Conservation (phyloP, 176 grass and related monocot species). For the Juncus effusus region DNA sequence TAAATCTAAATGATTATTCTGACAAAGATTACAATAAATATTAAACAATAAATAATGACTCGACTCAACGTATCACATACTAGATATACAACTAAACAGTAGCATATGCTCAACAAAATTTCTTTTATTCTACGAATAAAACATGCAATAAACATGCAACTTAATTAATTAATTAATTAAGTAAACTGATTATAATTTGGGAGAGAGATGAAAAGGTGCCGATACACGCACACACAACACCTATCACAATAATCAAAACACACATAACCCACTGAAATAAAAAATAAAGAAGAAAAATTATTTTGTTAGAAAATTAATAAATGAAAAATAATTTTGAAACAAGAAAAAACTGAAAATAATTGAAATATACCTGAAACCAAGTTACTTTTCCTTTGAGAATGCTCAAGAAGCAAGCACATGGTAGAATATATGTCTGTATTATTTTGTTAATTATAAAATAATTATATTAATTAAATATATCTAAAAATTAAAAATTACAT, state of each 20-base stretch:
- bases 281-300: not conserved
- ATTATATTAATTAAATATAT: not conserved
- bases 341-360: not conserved
- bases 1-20: constrained; percentile 6
- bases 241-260: constrained; percentile 12
- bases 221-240: not conserved
- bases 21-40: constrained; percentile 11
- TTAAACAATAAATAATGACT: not conserved
- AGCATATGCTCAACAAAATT: constrained; percentile 18
- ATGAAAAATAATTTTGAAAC: no score
- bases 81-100: not conserved
- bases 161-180: constrained; percentile 5
- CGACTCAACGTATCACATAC: no score
- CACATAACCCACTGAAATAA: constrained; percentile 9
- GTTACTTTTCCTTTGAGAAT: constrained; percentile 62
- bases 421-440: constrained; percentile 69
- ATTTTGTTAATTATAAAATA: constrained; percentile 7
- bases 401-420: constrained; percentile 76
- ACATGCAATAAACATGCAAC: not conserved
- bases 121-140: not conserved
- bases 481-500: not conserved
- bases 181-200: constrained; percentile 16
- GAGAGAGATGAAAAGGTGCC: constrained; percentile 28
- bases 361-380: constrained; percentile 55
- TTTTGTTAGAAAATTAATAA: no score